Evolutionary conservation across 139 green algal genomes (phyloP).

Genomic region (Micractinium sp.): DNA sequence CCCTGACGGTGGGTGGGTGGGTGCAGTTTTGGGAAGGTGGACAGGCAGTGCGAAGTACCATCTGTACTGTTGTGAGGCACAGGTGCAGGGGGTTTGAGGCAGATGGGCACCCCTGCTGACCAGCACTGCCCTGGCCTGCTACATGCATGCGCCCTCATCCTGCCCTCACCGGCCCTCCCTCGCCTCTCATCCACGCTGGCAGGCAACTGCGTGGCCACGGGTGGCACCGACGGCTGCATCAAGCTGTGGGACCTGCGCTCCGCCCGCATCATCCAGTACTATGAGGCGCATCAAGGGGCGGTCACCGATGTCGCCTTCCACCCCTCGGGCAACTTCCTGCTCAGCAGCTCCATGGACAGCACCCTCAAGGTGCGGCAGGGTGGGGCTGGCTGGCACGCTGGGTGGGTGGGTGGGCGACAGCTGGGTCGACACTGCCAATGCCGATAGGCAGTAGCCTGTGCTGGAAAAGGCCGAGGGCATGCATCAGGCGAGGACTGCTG

Average conservation of each 20-base stretch:
- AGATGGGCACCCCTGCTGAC: no score
- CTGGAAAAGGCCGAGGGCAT: no score
- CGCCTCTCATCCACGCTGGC: not conserved
- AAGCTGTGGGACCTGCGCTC: conserved; percentile 78
- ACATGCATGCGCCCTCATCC: not conserved
- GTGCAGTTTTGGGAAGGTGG: no score
- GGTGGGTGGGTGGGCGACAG: no score
- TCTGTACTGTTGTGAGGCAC: not conserved
- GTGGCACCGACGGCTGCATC: conserved; percentile 72
- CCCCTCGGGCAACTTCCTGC: conserved; percentile 84
- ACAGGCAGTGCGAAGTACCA: no score
- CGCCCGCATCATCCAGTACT: conserved; percentile 84
- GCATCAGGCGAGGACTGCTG: no score
- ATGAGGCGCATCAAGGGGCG: conserved; percentile 67
- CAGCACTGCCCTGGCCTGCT: not conserved
- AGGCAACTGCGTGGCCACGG: conserved; percentile 78
- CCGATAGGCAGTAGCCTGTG: no score
- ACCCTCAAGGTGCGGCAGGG: conserved; percentile 74
- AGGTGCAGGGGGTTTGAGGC: no score
- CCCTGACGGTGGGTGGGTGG: conserved; percentile 72
- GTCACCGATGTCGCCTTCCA: conserved; percentile 83
- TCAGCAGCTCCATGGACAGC: conserved; percentile 78
- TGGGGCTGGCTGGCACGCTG: not conserved
- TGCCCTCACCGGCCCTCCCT: not conserved
- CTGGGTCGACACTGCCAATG: no score